Evolutionary conservation across 1,284 basidiomycete genomes (phyloP).

Genomic region (Acaromyces ingoldii): DNA sequence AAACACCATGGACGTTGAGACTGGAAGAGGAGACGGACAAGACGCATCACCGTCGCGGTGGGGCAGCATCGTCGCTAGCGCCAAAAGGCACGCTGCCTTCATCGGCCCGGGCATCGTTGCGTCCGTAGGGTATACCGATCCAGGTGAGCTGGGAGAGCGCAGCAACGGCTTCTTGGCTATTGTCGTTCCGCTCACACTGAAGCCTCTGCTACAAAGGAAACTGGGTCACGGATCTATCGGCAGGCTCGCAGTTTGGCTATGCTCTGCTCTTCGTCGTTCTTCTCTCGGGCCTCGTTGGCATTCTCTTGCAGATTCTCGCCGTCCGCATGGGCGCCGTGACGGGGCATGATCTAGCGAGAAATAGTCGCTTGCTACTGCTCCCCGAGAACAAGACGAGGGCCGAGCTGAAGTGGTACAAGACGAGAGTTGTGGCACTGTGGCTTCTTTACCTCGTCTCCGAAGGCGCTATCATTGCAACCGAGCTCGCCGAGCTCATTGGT

Average conservation of each 20-base stretch:
- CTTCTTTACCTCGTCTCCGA: conserved; percentile 61
- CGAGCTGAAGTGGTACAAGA: conserved; percentile 21
- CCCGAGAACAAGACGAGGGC: background rate
- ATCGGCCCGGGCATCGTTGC: conserved; percentile 41
- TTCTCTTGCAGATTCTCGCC: conserved; percentile 66
- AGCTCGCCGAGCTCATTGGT: conserved; percentile 66
- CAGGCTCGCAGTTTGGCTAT: conserved; percentile 61
- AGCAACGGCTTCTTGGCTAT: background rate
- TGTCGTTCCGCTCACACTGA: background rate
- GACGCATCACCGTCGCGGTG: too few species aligned
- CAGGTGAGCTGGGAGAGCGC: conserved; percentile 41
- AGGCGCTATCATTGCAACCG: conserved; percentile 65
- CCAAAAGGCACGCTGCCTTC: conserved; percentile 14
- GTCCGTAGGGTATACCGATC: conserved; percentile 41
- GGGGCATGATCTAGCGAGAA: conserved; percentile 43
- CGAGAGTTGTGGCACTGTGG: conserved; percentile 44
- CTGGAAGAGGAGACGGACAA: too few species aligned
- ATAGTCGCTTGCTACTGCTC: conserved; percentile 37
- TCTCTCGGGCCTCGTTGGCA: conserved; percentile 74
- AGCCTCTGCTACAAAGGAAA: conserved; percentile 15
- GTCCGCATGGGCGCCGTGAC: conserved; percentile 58
- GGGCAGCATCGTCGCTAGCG: too few species aligned
- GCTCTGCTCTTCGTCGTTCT: conserved; percentile 79
- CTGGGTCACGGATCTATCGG: conserved; percentile 50
- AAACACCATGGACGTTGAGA: too few species aligned